Evolutionary conservation across 2,329 filamentous ascomycete genomes (phyloP).

Genomic region (Grosmannia penicillata): DNA sequence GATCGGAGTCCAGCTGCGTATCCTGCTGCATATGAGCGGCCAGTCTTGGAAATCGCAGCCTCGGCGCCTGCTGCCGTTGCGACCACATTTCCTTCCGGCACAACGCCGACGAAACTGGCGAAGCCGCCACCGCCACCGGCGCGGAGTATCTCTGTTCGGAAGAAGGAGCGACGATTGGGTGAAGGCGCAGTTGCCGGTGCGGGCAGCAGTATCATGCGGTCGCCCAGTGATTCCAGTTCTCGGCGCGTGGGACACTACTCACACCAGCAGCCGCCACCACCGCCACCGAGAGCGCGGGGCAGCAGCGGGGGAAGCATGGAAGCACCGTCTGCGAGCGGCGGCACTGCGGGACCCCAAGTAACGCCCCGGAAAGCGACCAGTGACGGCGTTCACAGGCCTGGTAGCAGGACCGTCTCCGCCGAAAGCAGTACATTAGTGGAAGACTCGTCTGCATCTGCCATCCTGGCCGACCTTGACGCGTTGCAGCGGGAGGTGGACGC

Average conservation of each 20-base stretch:
- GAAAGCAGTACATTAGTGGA: not conserved
- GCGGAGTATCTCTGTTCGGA: conserved; percentile 16
- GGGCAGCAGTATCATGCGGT: conserved; percentile 6
- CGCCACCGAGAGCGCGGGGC: conserved; percentile 33
- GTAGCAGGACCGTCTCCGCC: conserved; percentile 7
- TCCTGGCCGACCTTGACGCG: conserved; percentile 57
- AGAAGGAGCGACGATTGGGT: conserved; percentile 11
- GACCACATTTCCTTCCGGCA: conserved; percentile 7
- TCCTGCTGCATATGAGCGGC: too few species aligned
- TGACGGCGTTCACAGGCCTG: conserved; percentile 13
- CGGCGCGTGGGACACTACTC: conserved; percentile 12
- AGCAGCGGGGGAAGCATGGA: conserved; percentile 30
- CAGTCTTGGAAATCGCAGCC: not conserved
- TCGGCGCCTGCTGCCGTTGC: too few species aligned
- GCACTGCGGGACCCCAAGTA: not conserved
- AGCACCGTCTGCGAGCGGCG: conserved; percentile 6
- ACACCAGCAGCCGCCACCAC: conserved; percentile 21
- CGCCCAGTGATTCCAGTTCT: too few species aligned
- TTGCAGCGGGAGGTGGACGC: conserved; percentile 66
- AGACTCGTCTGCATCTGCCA: conserved; percentile 33
- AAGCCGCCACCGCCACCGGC: conserved; percentile 21
- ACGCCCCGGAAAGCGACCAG: conserved; percentile 17
- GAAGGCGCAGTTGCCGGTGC: conserved; percentile 17
- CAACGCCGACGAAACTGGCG: conserved; percentile 7
- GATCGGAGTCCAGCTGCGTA: too few species aligned